Conservation (phyloP, 805 yeast species). For the Candida nanaspora region DNA sequence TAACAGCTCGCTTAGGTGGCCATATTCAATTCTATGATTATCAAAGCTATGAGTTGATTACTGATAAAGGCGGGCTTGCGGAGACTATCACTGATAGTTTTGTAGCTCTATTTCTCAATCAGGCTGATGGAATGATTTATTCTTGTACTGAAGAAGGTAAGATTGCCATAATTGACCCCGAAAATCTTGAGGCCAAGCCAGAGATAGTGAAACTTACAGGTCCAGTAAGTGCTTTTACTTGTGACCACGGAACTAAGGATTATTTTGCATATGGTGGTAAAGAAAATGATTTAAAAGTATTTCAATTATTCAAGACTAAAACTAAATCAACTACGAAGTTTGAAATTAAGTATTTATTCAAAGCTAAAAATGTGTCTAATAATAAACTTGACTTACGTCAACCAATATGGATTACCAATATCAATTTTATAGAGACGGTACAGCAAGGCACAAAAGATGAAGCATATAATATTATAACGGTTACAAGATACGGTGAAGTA, state of each 20-base stretch:
- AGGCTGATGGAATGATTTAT: conserved; percentile 18
- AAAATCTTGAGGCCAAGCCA: conserved; percentile 19
- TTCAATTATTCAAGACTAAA: conserved; percentile 19
- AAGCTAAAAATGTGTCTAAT: conserved; percentile 78
- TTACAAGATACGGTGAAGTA: conserved; percentile 71
- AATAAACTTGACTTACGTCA: conserved; percentile 72
- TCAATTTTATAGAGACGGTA: conserved; percentile 36
- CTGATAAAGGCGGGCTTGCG: conserved; percentile 8
- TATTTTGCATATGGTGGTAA: conserved; percentile 82
- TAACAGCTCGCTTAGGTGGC: conserved; percentile 39
- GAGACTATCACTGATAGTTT: conserved; percentile 26
- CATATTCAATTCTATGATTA: conserved; percentile 31
- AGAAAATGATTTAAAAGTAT: conserved; percentile 61
- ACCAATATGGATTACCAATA: conserved; percentile 69
- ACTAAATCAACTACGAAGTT: conserved; percentile 11
- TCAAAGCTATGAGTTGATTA: conserved; percentile 12
- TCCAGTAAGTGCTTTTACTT: conserved; percentile 40
- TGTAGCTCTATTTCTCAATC: conserved; percentile 23
- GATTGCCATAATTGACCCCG: conserved; percentile 19
- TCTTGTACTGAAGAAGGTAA: conserved; percentile 28
- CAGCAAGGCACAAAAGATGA: conserved; percentile 25
- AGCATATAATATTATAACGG: conserved; percentile 49
- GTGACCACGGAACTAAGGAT: conserved; percentile 40
- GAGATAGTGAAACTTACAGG: conserved; percentile 30
- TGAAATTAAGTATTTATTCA: conserved; percentile 36